Evolutionary conservation across 108 stramenopile genomes (phyloP), one percentile per base, ranked within the genome.

Genomic region (Cyclostephanos invisitatus): DNA sequence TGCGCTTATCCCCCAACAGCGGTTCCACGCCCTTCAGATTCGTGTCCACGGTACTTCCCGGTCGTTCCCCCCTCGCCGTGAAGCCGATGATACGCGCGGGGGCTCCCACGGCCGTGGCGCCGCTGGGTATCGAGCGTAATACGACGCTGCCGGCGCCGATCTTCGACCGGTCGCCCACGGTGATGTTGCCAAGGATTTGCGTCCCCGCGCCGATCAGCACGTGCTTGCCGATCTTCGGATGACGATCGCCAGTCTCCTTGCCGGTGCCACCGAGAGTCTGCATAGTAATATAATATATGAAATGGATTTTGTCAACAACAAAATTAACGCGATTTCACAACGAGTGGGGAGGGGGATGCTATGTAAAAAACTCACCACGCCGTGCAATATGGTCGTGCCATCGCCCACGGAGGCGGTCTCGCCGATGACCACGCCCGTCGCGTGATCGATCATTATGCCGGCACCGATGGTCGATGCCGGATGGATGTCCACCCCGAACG

Each of bases 401-500:
- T 82, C 83, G 27, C 88, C 88, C 4, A 89, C 61, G 2, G 79
- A 49, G 49, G 88, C 88, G 14, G 88, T 89, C 42, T 84, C 86
- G 22, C 88, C 88, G 38, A 89, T 62, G 27, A 89, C 87, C 14
- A 87, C 49, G 2, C 87, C 86, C 7, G 85, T 80, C 7, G 73
- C 88, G 64, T 89, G 88, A 68, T 89, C 88, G 25, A 89, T 57
- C 70, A 89, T 79, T 15, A 87, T 67, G 11, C 84, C 85, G 21
- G 59, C 72, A 5, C 79, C 83, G 24, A 91, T 82, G 36, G 48
- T 29, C 22, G 85, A 78, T 14, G 84, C 88, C 6, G 90, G 90
- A 48, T 91, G 89, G 57, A 91, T 91, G 50, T 91, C 89, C 21
- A 89, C 87, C 27, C 84, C 87, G 51, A 89, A 91, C 4, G 84